Evolutionary conservation across 1,139 yeast genomes (phyloP), one percentile per base, ranked within the genome.

Genomic region (Fermentozyma sake): DNA sequence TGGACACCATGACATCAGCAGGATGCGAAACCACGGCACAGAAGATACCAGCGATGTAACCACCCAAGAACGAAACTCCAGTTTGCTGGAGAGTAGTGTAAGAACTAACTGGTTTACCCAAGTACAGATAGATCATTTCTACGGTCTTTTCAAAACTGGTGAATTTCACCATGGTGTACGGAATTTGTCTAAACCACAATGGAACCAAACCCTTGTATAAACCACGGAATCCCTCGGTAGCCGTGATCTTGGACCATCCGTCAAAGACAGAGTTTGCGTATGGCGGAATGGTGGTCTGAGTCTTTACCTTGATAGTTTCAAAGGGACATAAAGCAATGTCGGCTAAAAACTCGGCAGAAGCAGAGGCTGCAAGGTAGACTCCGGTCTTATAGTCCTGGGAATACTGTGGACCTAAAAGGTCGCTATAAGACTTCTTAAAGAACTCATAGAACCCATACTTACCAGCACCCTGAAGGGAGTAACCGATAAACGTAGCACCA

Each of bases 11-110:
- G 24, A 87, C 96, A 60, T 89, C 97, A 21, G 96, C 96, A 23
- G 97, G 97, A 58, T 89, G 96, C 14, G 96, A 87, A 12, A 86
- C 93, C 31, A 82, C 62, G 14, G 96, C 96, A 68, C 96, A 87
- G 65, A 86, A 76, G 34, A 89, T 79, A 77, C 96, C 97, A 16
- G 96, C 97, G 55, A 87, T 76, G 65, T 87, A 87, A 58, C 97
- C 96, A 58, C 95, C 95, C 32, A 78, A 68, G 66, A 89, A 89
- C 16, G 95, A 84, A 24, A 89, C 94, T 35, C 95, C 95, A 19
- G 96, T 89, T 62, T 89, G 96, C 52, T 82, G 81, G 29, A 73
- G 38, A 19, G 72, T 53, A 30, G 64, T 55, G 52, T 58, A 67
- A 30, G 52, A 42, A 20, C 55, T 50, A 22, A 45, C 61, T 14